Conservation (phyloP, 2,329 filamentous ascomycete species). For the Chaetomiaceae sp. region DNA sequence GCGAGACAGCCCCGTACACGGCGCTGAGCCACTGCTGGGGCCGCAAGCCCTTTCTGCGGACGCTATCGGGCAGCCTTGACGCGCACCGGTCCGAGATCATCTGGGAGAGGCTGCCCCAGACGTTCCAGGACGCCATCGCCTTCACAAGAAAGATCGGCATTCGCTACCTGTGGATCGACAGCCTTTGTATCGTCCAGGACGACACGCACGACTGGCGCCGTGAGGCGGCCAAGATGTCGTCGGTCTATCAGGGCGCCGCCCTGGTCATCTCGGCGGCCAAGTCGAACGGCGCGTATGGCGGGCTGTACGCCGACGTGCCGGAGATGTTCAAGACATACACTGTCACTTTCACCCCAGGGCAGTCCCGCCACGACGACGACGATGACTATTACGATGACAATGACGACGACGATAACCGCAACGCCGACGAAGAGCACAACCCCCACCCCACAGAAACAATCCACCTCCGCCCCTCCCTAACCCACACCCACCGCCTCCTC, state of each 20-base stretch:
- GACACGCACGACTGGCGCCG: conserved; percentile 5
- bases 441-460: neutral
- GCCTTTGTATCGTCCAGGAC: conserved; percentile 13
- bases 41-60: conserved; percentile 12
- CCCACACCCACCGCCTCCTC: conserved; percentile 5
- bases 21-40: conserved; percentile 26
- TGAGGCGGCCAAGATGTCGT: conserved; percentile 5
- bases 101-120: conserved; percentile 13
- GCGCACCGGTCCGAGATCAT: conserved; percentile 13
- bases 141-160: conserved; percentile 4
- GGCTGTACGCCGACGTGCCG: conserved; percentile 2
- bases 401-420: too few relatives aligned
- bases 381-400: too few relatives aligned
- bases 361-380: neutral
- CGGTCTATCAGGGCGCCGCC: neutral
- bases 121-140: conserved; percentile 11
- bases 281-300: conserved; percentile 13
- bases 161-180: conserved; percentile 12
- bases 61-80: conserved; percentile 8
- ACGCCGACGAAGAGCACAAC: too few relatives aligned
- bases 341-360: neutral
- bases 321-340: neutral
- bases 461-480: conserved; percentile 11
- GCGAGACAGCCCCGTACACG: conserved; percentile 8
- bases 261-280: conserved; percentile 14